Base-by-base conservation (phyloP, 331 rosid genomes). In the Malus hybrid region DNA sequence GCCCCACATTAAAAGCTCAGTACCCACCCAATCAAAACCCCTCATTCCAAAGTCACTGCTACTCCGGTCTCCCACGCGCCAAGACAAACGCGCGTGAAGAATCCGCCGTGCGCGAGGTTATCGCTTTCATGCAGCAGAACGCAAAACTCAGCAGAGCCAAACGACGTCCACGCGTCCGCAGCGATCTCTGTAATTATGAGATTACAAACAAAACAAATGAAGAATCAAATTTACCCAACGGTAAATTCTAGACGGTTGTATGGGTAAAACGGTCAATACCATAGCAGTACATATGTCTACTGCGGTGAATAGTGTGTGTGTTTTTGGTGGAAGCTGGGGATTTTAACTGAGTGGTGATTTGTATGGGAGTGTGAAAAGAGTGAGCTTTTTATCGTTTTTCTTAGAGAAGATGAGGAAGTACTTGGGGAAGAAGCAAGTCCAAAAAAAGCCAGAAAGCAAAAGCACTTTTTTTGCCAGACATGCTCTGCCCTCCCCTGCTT, bases 381-480 rank as follows among this genome's bases (percentile, higher is more conserved):
- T 16, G 56, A 50, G 56, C 9, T 50, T 16, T 50, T 16, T 16
- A 8, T 50, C 56, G n/a, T 2, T 50, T 50, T 50, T 50, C 4
- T 50, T 6, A 6, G 63, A 57, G 63, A 80, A 44, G 74, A 73
- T 71, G 76, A 24, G 46, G 33, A 29, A 22, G 88, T 73, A 82
- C 88, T 77, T 87, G 82, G 70, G 33, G 70, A 32, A 71, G 7
- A 57, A 57, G 67, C 54, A 14, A 71, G 62, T 50, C 9, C 56
- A 16, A 50, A 50, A 50, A 2, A 50, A 6, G 56, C 56, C 56
- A 50, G 56, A 50, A 50, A 55, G 74, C 56, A 28, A 61, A 76
- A 82, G 57, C 76, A 78, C 80, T 66, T 77, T 69, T 75, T 79
- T 82, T 80, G 87, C 81, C 79, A 74, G 73, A 42, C 14, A 1